Evolutionary conservation across 179 eudicot species (phyloP), one percentile per base, ranked within the genome.

Genomic region (Vitellaria paradoxa): DNA sequence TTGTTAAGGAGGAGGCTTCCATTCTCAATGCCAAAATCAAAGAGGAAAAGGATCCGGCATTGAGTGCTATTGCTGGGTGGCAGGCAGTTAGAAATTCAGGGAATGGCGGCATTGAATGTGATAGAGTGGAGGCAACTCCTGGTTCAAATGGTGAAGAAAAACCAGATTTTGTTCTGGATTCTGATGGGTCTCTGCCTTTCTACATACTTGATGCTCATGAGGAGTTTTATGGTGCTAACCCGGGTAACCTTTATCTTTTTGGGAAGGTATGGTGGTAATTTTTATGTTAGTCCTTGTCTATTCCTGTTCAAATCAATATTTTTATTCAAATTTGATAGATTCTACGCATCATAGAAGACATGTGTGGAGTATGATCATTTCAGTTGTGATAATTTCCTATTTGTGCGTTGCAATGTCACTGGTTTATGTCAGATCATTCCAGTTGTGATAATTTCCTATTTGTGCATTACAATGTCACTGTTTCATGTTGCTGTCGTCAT

Each of bases 171-270:
- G 88, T 74, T 64, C 70, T 93, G 82, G 94, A 96, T 57, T 55
- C 79, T 13, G 90, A 93, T 79, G 99, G 99, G 40, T 93, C 97
- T 42, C 79, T 96, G 82, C 97, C 91, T 18, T 93, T 96, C 72
- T 91, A 89, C 70, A 86, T 96, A 64, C 84, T 96, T 75, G 99
- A 96, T 83, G 98, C 97, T 7, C 79, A 93, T 59, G 99, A 96
- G 78, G 96, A 96, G 82, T 53, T 75, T 37, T 88, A 85, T 76
- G 94, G 93, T 73, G 81, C 83, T 72, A 96, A 96, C 82, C 79
- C 84, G 52, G 99, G 98, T 70, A 90, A 84, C 61, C 26, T 96
- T 21, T 96, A 90, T 89, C 88, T 96, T 26, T 96, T 96, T 81
- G 99, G 99, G 64, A 96, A 96, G 92, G 99, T 96, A 87, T 78